Base-by-base conservation (phyloP, 2,329 filamentous ascomycete species). In the Trichoderma aggressivum region DNA sequence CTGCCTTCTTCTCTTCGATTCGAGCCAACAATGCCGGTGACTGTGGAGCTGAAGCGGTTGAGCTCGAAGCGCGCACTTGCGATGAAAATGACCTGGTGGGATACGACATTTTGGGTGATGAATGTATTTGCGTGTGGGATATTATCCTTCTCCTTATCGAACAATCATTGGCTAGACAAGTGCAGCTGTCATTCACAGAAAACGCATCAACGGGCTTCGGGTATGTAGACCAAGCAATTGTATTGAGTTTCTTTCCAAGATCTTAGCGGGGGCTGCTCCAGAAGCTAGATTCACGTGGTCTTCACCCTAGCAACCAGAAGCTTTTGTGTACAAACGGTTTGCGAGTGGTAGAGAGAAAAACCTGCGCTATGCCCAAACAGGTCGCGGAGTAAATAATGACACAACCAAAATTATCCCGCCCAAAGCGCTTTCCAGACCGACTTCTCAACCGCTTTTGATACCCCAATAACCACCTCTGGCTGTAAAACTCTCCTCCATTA, bases 1-100 rank as follows among this genome's bases (percentile, higher is more conserved):
- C 93, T 68, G 90, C 89, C 80, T 92, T 94, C 85, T 97, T 97
- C 83, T 96, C 93, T 74, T 92, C 90, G 78, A 97, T 94, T 74
- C 93, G 91, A 58, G 91, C 89, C 66, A 92, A 83, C 18, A 96
- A 84, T 30, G 89, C 88, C 1, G 92, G 88, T 1, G 92, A 92
- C 80, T 93, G 91, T 61, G 89, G 87, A 65, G 85, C 83, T 32
- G 82, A 80, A 5, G 84, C 81, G 28, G 83, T 81, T 3, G 84
- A 82, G 59, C 82, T 89, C 43, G 87, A 84, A 75, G 90, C 88
- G 71, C 91, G 91, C 76, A 92, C 82, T 77, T 94, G 91, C 30
- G 90, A 89, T 3, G 90, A 87, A 21, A 92, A 81, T 3, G 86
- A 84, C 73, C 87, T 83, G 69, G 86, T 86, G 64, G 85, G 85